Base-by-base conservation (phyloP, 345 rosid species). In the Eucalyptus caleyi region DNA sequence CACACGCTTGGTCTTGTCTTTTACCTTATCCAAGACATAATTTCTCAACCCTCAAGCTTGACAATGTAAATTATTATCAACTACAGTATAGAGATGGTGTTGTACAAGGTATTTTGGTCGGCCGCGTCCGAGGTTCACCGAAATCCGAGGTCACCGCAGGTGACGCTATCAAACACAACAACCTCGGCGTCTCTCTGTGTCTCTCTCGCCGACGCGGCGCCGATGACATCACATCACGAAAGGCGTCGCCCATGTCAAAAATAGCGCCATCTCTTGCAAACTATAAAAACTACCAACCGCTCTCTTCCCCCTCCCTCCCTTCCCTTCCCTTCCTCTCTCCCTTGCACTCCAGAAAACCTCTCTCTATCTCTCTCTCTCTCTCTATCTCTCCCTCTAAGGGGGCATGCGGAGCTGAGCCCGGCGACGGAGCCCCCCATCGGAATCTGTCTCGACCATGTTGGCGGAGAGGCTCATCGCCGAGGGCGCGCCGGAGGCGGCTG, bases 391-490 rank as follows among this genome's bases (percentile, higher is more conserved):
- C 9, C 34, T 7, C 24, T 44, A 21, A 11, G 51, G 32, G 91
- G 93, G 86, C 89, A 91, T 90, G 93, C 93, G 87, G 89, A 90
- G 89, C 45, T 81, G 77, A 49, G 56, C 12, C 81, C 62, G 27
- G 27, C 82, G 87, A 88, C 62, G 88, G 54, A 62, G 30, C 62
- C 13, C 14, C 14, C 30, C 0, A 59, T 88, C 42, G n/a, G 60
- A 51, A 56, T 59, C 40, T 30, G 18, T n/a, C 62, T 23, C 16
- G 67, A 77, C 90, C 47, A 92, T 96, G 95, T 92, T 94, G 88
- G 92, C 94, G 72, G 99, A 96, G 90, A 92, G 92, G 49, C 96
- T 97, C 82, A 90, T 93, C 59, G 89, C 62, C 47, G 32, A 72
- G 14, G 87, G 81, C 26, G 18, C 7, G 89, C 56, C 89, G 24